Evolutionary conservation across 805 yeast species (phyloP).

Genomic region (Lipomyces yamanashiensis): DNA sequence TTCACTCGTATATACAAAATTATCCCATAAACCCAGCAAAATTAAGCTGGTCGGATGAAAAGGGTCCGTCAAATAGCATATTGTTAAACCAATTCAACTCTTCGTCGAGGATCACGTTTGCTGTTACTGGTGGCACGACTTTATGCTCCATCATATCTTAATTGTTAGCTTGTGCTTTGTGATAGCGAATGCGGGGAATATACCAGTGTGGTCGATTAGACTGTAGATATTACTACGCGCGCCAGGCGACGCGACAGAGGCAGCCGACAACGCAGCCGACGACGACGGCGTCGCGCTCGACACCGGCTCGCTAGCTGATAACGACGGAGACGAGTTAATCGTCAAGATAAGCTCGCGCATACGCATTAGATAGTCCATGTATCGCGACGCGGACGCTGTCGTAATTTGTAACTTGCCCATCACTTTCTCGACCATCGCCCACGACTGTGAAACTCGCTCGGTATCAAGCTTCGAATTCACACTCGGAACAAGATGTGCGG

Average conservation of each 20-base stretch:
- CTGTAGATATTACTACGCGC: conserved; percentile 1
- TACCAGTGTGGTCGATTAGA: background rate
- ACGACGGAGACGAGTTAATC: background rate
- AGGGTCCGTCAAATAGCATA: background rate
- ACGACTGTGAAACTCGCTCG: conserved; percentile 13
- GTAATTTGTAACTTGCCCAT: background rate
- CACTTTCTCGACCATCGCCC: conserved; percentile 2
- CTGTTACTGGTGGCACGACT: background rate
- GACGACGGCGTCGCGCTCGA: background rate
- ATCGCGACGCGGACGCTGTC: background rate
- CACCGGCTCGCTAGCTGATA: background rate
- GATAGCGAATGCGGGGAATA: too few species aligned
- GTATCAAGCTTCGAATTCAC: conserved; percentile 31
- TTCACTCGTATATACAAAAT: background rate
- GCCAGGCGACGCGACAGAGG: background rate
- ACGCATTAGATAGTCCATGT: background rate
- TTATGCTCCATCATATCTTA: background rate
- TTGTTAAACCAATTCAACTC: conserved; percentile 2
- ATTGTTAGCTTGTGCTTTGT: background rate
- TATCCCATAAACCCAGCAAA: conserved; percentile 1
- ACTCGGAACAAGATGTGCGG: conserved; percentile 39
- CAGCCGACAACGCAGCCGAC: background rate
- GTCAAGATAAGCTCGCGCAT: background rate
- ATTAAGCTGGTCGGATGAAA: background rate
- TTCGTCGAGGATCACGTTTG: background rate